Percentiles rank a stretch among this genome's conserved stretches.
Evolutionary conservation across 768 basidiomycete genomes (phyloP).

Genomic region (Sporobolomyces phaffii): DNA sequence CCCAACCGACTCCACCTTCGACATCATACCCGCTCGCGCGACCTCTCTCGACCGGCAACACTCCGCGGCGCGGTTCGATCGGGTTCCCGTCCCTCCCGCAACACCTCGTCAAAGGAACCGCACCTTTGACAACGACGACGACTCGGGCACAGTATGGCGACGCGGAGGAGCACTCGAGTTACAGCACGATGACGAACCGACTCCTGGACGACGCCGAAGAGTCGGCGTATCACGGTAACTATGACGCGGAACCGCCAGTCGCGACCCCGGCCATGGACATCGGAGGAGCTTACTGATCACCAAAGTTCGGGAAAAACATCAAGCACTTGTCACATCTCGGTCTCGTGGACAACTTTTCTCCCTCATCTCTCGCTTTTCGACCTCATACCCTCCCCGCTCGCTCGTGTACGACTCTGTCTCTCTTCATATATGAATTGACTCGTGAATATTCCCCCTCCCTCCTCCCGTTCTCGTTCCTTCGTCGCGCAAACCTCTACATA

Average conservation of each 20-base stretch:
- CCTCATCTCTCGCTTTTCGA: neutral
- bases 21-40: constrained; percentile 1
- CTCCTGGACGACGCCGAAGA: too few species aligned
- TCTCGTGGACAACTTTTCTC: too few species aligned
- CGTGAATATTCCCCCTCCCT: neutral
- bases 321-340: too few species aligned
- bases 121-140: neutral
- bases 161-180: neutral
- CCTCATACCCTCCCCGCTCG: neutral
- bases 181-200: too few species aligned
- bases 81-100: constrained; percentile 17
- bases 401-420: neutral
- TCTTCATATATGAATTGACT: too few species aligned
- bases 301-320: too few species aligned
- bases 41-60: neutral
- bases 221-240: too few species aligned
- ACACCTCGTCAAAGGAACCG: neutral
- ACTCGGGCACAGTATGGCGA: neutral
- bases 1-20: neutral
- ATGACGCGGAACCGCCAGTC: too few species aligned
- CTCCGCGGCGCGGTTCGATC: neutral
- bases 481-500: too few species aligned
- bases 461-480: too few species aligned
- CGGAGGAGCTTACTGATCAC: too few species aligned
- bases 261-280: too few species aligned